phyloP scores from a whole-genome alignment of 1,139 yeast species.

The Suhomyces ambrosiae region DNA sequence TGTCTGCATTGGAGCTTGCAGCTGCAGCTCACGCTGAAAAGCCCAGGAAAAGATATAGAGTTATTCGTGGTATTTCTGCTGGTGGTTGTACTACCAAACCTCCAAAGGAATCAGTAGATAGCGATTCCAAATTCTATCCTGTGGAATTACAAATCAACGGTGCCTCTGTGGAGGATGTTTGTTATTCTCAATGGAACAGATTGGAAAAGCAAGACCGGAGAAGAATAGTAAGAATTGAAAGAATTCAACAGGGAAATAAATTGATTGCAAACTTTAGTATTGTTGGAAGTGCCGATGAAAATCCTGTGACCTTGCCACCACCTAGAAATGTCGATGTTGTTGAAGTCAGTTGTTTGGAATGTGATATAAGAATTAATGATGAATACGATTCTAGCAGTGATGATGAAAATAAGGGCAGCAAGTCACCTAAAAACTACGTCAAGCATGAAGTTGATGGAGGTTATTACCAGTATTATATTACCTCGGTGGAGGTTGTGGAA shows the following conservation, averaged over 20 bases:
- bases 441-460: conserved; percentile 21
- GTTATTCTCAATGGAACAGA: conserved; percentile 52
- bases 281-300: conserved; percentile 53
- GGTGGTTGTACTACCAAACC: conserved; percentile 62
- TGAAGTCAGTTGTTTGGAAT: conserved; percentile 61
- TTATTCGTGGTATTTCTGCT: conserved; percentile 59
- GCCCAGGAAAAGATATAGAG: conserved; percentile 35
- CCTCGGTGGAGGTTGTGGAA: conserved; percentile 67
- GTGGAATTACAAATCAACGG: conserved; percentile 48
- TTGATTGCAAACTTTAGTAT: conserved; percentile 52
- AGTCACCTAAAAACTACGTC: conserved; percentile 7
- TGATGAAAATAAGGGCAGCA: conserved; percentile 15
- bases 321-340: conserved; percentile 49
- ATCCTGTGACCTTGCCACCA: conserved; percentile 42
- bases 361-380: conserved; percentile 38
- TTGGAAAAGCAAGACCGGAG: conserved; percentile 52
- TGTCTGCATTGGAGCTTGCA: conserved; percentile 7
- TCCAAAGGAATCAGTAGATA: conserved; percentile 45
- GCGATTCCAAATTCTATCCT: conserved; percentile 42
- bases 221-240: conserved; percentile 59
- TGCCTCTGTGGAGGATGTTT: conserved; percentile 49
- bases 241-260: conserved; percentile 50
- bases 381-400: conserved; percentile 29
- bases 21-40: conserved; percentile 9
- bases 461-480: conserved; percentile 51